Base-by-base conservation (phyloP, 495 filamentous ascomycete genomes). In the Lasiosphaeria hispida region DNA sequence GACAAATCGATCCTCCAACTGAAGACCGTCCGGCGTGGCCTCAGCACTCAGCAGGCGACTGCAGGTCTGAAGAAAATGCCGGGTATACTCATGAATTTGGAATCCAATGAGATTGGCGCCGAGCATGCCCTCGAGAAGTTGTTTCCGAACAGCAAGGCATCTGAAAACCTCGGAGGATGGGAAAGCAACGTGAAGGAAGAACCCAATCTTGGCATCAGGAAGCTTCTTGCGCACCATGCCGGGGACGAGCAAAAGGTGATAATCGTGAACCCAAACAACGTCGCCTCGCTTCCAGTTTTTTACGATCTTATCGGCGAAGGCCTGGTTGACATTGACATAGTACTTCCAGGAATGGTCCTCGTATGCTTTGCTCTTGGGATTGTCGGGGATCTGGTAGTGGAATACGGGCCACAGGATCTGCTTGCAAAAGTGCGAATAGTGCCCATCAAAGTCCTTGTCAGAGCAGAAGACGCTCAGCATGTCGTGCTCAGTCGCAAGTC, bases 361-460 rank as follows among this genome's bases (percentile, higher is more conserved):
- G 66, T 96, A 97, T 0, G 92, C 92, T 76, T 96, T 96, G 83
- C 90, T 96, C 78, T 96, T 96, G 10, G 92, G 92, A 68, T 94
- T 92, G 69, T 96, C 92, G 2, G 92, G 92, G 59, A 96, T 94
- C 70, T 95, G 91, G 70, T 97, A 96, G 71, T 97, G 91, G 71
- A 96, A 95, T 37, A 96, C 91, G 7, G 89, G 89, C 88, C 88
- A 92, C 17, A 93, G 80, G 47, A 92, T 89, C 68, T 90, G 85
- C 68, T 96, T 96, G 82, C 90, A 96, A 61, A 91, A 96, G 71
- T 96, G 91, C 10, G 85, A 83, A 65, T 97, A 97, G 71, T 96
- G 91, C 3, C 92, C 91, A 64, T 96, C 88, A 44, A 96, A 91
- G 66, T 96, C 91, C 61, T 83, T 87, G 69, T 97, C 92, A 38